Percentiles rank a stretch among this genome's conserved stretches.
Conservation (phyloP, 768 basidiomycete species). For the Dacryopinax spathularia region DNA sequence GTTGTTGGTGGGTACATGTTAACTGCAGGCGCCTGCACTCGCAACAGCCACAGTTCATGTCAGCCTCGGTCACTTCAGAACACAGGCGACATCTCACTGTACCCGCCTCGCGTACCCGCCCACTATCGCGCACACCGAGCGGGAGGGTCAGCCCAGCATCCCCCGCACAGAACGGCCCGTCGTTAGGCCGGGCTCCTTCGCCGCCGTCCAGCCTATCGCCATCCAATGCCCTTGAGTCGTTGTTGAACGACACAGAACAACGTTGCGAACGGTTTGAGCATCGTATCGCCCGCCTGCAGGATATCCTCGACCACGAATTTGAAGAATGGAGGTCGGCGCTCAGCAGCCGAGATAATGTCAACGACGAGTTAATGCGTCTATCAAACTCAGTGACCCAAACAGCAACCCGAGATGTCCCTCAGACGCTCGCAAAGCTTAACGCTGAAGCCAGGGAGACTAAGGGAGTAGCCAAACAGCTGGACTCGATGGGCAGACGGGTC, state of each 20-base stretch:
- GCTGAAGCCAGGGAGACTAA: not conserved
- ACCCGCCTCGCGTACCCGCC: not conserved
- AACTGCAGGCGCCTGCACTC: no score
- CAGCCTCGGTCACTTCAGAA: not conserved
- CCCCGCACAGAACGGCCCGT: not conserved
- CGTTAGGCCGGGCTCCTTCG: not conserved
- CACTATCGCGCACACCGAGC: not conserved
- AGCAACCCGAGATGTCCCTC: not conserved
- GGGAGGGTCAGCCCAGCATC: not conserved
- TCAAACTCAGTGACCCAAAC: not conserved
- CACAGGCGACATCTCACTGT: not conserved
- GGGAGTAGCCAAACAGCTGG: not conserved
- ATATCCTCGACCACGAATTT: slow-evolving; percentile 1
- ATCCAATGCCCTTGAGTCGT: not conserved
- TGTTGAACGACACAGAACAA: not conserved
- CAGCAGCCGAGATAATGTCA: not conserved
- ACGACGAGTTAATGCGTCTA: not conserved
- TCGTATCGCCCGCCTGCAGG: not conserved
- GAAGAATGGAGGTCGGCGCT: not conserved
- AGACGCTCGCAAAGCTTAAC: slow-evolving; percentile 1
- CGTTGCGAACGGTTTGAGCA: not conserved
- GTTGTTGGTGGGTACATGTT: no score
- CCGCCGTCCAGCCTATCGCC: not conserved
- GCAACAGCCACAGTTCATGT: slow-evolving; percentile 1
- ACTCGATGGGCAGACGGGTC: not conserved